Evolutionary conservation across 1,139 yeast species (phyloP), one percentile per base, ranked within the genome.

Genomic region (Yamadazyma mexicana): DNA sequence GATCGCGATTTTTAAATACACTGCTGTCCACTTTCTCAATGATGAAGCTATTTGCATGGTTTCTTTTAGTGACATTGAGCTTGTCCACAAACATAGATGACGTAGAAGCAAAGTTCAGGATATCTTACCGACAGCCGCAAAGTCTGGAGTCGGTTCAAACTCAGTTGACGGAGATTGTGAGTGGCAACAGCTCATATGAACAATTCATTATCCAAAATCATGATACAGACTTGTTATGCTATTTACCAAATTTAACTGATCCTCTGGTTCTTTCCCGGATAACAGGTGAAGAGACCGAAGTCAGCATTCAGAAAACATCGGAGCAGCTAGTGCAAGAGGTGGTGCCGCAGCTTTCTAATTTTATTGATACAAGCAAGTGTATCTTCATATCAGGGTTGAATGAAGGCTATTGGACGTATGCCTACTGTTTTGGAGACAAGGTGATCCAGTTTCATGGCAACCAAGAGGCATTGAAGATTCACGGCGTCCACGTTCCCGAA

Each of bases 391-490:
- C 63, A 32, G 69, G 66, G 24, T 46, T 59, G 4, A 63, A 59
- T 37, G 65, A 68, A 11, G 81, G 77, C 5, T 84, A 82, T 59
- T 84, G 89, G 87, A 77, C 80, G 1, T 81, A 79, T 52, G 77
- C 73, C 2, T 74, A 75, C 43, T 81, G 87, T 49, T 74, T 66
- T 47, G 79, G 77, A 2, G 73, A 67, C 40, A 73, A 74, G 37
- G 58, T 83, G 17, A 63, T 73, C n/a, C 92, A 84, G 51, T 81
- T 73, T 55, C 84, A 79, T 45, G 72, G 66, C 38, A 57, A 64
- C 26, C 73, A 67, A 40, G 73, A 73, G 37, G 58, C 83, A 16
- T 62, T 73, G 11, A 91, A 83, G 51, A 81, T 73, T 55, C 83
- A 79, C 71, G 66, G 39, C 56, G 63, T 27, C 34, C 73, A 59